These are phyloP conservation scores for Septoria petroselini DNA, from an alignment of 2,329 filamentous ascomycete species.

Conservation along the genomic window DNA sequence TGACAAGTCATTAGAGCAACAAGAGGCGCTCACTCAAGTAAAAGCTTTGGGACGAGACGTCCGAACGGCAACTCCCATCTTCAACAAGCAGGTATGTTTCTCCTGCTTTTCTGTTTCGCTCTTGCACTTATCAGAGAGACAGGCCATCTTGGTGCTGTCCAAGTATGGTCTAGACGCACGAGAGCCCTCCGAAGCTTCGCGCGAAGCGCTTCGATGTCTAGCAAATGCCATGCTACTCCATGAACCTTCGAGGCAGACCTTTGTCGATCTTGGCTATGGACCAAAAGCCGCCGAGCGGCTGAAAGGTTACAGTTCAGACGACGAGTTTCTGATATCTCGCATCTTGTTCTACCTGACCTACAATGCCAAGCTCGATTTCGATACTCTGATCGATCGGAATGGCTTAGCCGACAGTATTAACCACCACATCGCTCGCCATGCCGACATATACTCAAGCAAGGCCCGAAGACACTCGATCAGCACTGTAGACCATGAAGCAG, in stretches of 20 bases:
- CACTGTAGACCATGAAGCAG: constrained; percentile 69
- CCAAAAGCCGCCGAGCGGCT: constrained; percentile 67
- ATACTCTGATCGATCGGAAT: constrained; percentile 62
- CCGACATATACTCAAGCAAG: constrained; percentile 46
- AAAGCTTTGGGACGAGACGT: constrained; percentile 76
- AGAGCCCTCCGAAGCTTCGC: constrained; percentile 57
- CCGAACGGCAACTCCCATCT: constrained; percentile 73
- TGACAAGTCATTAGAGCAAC: constrained; percentile 54
- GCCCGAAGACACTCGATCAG: constrained; percentile 22
- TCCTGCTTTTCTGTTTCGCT: background rate
- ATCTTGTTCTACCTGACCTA: constrained; percentile 80
- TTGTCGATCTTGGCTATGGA: constrained; percentile 68
- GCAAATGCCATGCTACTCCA: constrained; percentile 79
- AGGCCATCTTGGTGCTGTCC: constrained; percentile 62
- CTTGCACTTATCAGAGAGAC: constrained; percentile 3
- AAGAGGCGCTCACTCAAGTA: constrained; percentile 58
- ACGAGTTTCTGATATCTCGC: constrained; percentile 81
- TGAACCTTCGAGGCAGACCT: constrained; percentile 64
- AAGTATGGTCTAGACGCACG: constrained; percentile 68
- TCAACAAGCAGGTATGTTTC: constrained; percentile 65
- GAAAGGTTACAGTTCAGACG: constrained; percentile 68
- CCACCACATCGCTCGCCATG: constrained; percentile 66
- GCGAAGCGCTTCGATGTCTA: constrained; percentile 75
- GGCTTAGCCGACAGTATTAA: constrained; percentile 64
- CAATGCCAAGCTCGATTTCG: constrained; percentile 65